Evolutionary conservation across 495 filamentous ascomycete genomes (phyloP).

Genomic region (Penicillium alfredii): DNA sequence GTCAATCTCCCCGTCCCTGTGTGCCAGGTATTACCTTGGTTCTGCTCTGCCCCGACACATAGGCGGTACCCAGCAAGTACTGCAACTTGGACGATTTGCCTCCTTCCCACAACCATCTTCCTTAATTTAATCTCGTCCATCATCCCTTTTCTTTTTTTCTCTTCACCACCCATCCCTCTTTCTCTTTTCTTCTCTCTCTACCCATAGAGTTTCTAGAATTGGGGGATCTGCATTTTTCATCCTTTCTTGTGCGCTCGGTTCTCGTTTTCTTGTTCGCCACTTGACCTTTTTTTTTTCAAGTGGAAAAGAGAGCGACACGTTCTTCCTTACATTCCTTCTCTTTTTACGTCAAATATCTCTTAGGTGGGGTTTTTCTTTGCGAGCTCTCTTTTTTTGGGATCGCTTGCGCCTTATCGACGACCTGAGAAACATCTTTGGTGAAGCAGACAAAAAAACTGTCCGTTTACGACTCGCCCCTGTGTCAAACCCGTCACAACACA

Average conservation of each 20-base stretch:
- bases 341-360: conserved; percentile 10
- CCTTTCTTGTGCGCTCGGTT: not conserved
- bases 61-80: conserved; percentile 11
- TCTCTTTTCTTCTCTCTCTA: conserved; percentile 24
- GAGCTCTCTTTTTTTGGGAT: conserved; percentile 22
- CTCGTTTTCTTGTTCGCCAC: conserved; percentile 16
- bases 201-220: conserved; percentile 39
- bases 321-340: conserved; percentile 17
- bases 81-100: conserved; percentile 22
- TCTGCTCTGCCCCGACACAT: too few species aligned
- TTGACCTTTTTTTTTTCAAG: conserved; percentile 18
- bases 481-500: conserved; percentile 6
- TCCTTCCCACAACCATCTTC: conserved; percentile 24
- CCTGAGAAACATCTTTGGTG: conserved; percentile 8
- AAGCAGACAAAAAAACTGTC: conserved; percentile 18
- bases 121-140: conserved; percentile 14
- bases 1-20: not conserved
- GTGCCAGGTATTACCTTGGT: too few species aligned
- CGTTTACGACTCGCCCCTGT: conserved; percentile 5
- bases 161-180: conserved; percentile 25
- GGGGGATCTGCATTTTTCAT: conserved; percentile 33
- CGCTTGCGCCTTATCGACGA: conserved; percentile 10
- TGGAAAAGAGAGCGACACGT: conserved; percentile 15
- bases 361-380: conserved; percentile 14
- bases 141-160: conserved; percentile 23